A percentile compares a stretch with the other conserved stretches of the same genome.
phyloP scores from a whole-genome alignment of 139 green algal genomes.

The Zygnema cylindricum region DNA sequence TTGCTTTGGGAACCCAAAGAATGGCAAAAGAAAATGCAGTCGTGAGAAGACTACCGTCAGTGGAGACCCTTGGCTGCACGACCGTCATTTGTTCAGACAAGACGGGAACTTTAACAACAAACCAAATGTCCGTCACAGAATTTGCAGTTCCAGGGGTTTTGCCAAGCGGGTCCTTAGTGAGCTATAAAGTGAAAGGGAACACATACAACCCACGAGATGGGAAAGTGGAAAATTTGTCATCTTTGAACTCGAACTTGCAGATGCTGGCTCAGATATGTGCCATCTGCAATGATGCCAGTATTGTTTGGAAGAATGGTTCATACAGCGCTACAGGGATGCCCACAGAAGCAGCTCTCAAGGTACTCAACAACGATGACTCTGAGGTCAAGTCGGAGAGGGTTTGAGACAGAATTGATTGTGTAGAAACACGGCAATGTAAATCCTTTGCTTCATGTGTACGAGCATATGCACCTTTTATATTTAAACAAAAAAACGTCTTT shows the following conservation, averaged over 20 bases:
- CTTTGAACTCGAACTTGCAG: conserved; percentile 61
- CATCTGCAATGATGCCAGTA: conserved; percentile 91
- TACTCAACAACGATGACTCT: too few relatives aligned
- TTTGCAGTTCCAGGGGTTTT: conserved; percentile 67
- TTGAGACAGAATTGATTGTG: too few relatives aligned
- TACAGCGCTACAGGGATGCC: conserved; percentile 84
- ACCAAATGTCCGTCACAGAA: conserved; percentile 81
- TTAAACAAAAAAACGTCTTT: too few relatives aligned
- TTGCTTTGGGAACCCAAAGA: conserved; percentile 94
- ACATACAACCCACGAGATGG: conserved; percentile 92
- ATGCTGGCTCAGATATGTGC: conserved; percentile 80
- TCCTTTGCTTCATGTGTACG: not conserved
- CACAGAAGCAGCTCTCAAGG: conserved; percentile 90
- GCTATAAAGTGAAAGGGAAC: conserved; percentile 77
- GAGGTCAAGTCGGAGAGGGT: too few relatives aligned
- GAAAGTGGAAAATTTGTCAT: conserved; percentile 67
- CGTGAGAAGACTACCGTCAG: conserved; percentile 84
- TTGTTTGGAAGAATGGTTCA: conserved; percentile 65
- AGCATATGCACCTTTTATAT: not conserved
- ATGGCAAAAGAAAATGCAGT: conserved; percentile 89
- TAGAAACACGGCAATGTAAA: too few relatives aligned
- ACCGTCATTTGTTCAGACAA: conserved; percentile 97
- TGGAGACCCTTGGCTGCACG: conserved; percentile 98
- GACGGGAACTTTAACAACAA: conserved; percentile 93
- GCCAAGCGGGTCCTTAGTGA: not conserved